phyloP scores from a whole-genome alignment of 169 alveolate species.

The Neospora caninum region DNA sequence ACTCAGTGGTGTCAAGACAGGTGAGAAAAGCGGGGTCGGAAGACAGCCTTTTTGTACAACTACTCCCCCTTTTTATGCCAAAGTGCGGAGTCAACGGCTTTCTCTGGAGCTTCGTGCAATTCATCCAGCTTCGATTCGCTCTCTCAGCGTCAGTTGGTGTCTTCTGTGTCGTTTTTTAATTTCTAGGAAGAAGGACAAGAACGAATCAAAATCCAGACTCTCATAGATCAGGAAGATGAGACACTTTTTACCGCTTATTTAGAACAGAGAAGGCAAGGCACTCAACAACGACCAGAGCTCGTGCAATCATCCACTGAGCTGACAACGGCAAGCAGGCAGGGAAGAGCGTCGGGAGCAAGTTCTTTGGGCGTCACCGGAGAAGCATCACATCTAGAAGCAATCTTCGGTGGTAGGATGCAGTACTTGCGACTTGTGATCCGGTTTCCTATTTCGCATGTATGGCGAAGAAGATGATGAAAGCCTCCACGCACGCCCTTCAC shows the following conservation, averaged over 20 bases:
- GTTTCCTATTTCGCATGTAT: neutral
- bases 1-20: neutral
- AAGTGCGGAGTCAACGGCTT: no score
- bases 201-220: neutral
- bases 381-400: neutral
- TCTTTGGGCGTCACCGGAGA: neutral
- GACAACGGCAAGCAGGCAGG: no score
- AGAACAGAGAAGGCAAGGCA: neutral
- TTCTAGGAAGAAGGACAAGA: neutral
- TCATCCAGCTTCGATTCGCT: no score
- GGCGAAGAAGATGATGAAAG: neutral
- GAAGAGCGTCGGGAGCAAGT: neutral
- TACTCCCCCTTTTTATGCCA: no score
- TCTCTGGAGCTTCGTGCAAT: no score
- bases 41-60: no score
- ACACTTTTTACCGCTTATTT: neutral
- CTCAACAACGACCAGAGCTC: neutral
- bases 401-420: neutral
- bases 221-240: conserved; percentile 15
- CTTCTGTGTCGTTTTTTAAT: no score
- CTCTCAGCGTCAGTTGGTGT: no score
- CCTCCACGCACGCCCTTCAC: no score
- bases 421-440: neutral
- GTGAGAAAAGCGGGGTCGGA: neutral
- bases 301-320: no score